Conservation (phyloP, 768 basidiomycete genomes). For the Lentinula sp. region DNA sequence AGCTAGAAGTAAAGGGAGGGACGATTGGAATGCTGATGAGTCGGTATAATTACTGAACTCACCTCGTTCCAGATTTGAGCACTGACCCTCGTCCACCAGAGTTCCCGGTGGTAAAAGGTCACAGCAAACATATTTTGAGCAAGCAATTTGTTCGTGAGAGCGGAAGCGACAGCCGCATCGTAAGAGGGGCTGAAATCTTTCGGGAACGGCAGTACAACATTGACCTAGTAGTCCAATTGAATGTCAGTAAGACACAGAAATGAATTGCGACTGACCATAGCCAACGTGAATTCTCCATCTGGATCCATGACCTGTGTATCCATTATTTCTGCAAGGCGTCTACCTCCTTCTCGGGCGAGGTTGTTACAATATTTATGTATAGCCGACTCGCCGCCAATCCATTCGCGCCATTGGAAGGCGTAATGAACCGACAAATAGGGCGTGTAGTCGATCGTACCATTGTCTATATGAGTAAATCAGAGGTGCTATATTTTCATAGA, state of each 20-base stretch:
- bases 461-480: slow-evolving; percentile 34
- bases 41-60: neutral
- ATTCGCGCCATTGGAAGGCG: slow-evolving; percentile 67
- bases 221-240: slow-evolving; percentile 17
- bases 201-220: slow-evolving; percentile 27
- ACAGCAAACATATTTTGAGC: slow-evolving; percentile 25
- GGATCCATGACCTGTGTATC: slow-evolving; percentile 60
- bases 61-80: slow-evolving; percentile 36
- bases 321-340: slow-evolving; percentile 47
- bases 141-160: slow-evolving; percentile 21
- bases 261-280: slow-evolving; percentile 46
- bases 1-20: neutral
- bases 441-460: slow-evolving; percentile 52
- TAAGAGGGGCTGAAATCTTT: slow-evolving; percentile 6
- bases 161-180: slow-evolving; percentile 12
- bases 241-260: too few relatives aligned
- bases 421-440: slow-evolving; percentile 47
- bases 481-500: neutral
- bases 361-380: slow-evolving; percentile 68
- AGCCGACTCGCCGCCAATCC: slow-evolving; percentile 67
- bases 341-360: slow-evolving; percentile 64
- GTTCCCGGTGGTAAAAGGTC: slow-evolving; percentile 26
- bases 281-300: slow-evolving; percentile 51
- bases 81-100: slow-evolving; percentile 34
- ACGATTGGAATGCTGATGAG: neutral